phyloP scores from a whole-genome alignment of 768 basidiomycete genomes.

The Naematelia aurantialba region DNA sequence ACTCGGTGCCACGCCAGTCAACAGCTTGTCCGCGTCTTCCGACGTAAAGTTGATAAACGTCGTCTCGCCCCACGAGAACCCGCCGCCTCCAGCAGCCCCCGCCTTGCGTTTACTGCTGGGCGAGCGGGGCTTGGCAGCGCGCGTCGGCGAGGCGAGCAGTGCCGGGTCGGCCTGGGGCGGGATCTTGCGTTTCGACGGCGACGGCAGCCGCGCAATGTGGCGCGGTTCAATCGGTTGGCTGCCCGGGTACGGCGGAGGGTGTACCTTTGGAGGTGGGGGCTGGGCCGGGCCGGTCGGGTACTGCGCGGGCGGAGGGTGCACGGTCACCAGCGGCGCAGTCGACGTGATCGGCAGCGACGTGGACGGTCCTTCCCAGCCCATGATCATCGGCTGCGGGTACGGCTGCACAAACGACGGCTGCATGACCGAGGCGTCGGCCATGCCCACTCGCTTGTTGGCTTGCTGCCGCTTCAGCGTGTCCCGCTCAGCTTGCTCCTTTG shows the following conservation, averaged over 20 bases:
- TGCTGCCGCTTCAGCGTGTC: constrained; percentile 22
- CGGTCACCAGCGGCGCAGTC: constrained; percentile 28
- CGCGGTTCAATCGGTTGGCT: constrained; percentile 4
- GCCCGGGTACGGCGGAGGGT: constrained; percentile 39
- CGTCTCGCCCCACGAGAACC: constrained; percentile 39
- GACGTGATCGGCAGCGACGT: constrained; percentile 5
- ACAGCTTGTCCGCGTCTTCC: constrained; percentile 47
- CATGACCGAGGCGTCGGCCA: constrained; percentile 37
- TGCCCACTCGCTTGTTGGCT: constrained; percentile 25
- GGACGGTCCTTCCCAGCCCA: constrained; percentile 40
- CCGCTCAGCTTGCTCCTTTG: constrained; percentile 26
- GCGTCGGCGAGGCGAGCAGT: not conserved
- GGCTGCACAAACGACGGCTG: constrained; percentile 11
- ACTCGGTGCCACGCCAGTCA: constrained; percentile 48
- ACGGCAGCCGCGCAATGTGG: constrained; percentile 33
- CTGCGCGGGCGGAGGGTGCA: constrained; percentile 35
- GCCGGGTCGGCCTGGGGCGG: constrained; percentile 12
- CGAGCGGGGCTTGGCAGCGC: constrained; percentile 19
- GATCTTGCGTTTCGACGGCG: constrained; percentile 18
- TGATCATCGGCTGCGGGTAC: constrained; percentile 21
- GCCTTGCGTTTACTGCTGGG: constrained; percentile 25
- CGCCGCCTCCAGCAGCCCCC: constrained; percentile 13
- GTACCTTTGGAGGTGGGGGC: constrained; percentile 22
- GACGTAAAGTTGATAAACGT: constrained; percentile 51
- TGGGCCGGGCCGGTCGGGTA: constrained; percentile 13